A percentile compares a stretch with the other conserved stretches of the same genome.
These are phyloP conservation scores for Lactarius sp. DNA, from an alignment of 768 basidiomycete genomes.

Conservation along the genomic window DNA sequence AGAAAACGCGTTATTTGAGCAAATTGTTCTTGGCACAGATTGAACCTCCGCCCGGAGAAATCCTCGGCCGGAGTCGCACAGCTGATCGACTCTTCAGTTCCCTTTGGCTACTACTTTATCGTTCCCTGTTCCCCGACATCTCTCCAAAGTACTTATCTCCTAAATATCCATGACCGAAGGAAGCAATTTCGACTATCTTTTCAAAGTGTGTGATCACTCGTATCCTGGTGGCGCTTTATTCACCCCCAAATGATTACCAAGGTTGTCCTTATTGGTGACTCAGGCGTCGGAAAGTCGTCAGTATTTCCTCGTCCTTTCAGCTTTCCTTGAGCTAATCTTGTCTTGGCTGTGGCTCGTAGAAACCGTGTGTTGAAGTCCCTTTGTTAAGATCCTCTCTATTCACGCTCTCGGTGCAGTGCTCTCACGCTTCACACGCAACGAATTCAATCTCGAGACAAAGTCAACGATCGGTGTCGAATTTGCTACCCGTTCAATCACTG, in stretches of 20 bases:
- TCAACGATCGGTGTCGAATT: slow-evolving; percentile 99
- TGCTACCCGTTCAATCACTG: slow-evolving; percentile 89
- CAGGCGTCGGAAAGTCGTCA: slow-evolving; percentile 98
- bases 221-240: background rate
- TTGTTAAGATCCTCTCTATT: slow-evolving; percentile 6
- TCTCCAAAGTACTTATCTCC: slow-evolving; percentile 24
- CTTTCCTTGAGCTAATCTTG: slow-evolving; percentile 4
- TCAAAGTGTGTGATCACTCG: slow-evolving; percentile 66
- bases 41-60: slow-evolving; percentile 11
- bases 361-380: slow-evolving; percentile 48
- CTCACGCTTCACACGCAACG: slow-evolving; percentile 98
- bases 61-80: background rate
- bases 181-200: slow-evolving; percentile 97
- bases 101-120: too few species aligned
- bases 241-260: slow-evolving; percentile 32
- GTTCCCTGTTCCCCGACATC: slow-evolving; percentile 19
- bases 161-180: slow-evolving; percentile 69
- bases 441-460: slow-evolving; percentile 98
- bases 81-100: too few species aligned
- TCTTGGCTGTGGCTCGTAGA: slow-evolving; percentile 33
- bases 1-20: too few species aligned
- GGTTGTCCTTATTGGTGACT: slow-evolving; percentile 99
- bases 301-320: slow-evolving; percentile 36
- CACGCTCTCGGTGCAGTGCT: slow-evolving; percentile 59
- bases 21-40: background rate